A percentile compares a stretch with the other conserved stretches of the same genome.
Conservation (phyloP, 371 early-diverging fungal species). For the Apophysomyces trapeziformis region DNA sequence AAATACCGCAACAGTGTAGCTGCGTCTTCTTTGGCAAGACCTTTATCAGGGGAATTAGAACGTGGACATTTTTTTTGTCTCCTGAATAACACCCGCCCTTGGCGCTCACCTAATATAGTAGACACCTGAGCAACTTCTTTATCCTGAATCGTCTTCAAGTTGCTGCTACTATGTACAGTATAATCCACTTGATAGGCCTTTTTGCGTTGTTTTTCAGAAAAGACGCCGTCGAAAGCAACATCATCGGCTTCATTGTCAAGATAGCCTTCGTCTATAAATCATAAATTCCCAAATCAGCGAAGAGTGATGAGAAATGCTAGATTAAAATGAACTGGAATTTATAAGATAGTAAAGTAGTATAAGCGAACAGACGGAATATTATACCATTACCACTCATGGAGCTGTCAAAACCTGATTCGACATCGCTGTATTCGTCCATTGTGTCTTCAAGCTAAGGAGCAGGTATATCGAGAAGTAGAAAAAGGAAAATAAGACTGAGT, state of each 20-base stretch:
- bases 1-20: slow-evolving; percentile 72
- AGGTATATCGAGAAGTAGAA: not conserved
- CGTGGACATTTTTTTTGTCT: not conserved
- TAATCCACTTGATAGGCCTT: slow-evolving; percentile 30
- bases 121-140: slow-evolving; percentile 25
- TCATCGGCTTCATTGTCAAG: slow-evolving; percentile 23
- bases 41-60: slow-evolving; percentile 33
- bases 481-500: not conserved
- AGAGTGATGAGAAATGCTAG: not conserved
- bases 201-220: slow-evolving; percentile 17
- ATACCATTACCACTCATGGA: slow-evolving; percentile 12
- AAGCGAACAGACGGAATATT: slow-evolving; percentile 4
- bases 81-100: not conserved
- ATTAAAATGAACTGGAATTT: not conserved
- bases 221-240: slow-evolving; percentile 20
- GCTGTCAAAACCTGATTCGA: slow-evolving; percentile 6
- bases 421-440: slow-evolving; percentile 11
- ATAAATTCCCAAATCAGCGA: slow-evolving; percentile 1
- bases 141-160: slow-evolving; percentile 23
- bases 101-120: slow-evolving; percentile 25
- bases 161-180: slow-evolving; percentile 15
- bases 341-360: not conserved
- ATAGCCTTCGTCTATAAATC: slow-evolving; percentile 7
- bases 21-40: slow-evolving; percentile 58
- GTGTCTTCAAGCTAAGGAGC: slow-evolving; percentile 7